Base-by-base conservation (phyloP, 2,329 filamentous ascomycete species). In the Neobulgaria alba region DNA sequence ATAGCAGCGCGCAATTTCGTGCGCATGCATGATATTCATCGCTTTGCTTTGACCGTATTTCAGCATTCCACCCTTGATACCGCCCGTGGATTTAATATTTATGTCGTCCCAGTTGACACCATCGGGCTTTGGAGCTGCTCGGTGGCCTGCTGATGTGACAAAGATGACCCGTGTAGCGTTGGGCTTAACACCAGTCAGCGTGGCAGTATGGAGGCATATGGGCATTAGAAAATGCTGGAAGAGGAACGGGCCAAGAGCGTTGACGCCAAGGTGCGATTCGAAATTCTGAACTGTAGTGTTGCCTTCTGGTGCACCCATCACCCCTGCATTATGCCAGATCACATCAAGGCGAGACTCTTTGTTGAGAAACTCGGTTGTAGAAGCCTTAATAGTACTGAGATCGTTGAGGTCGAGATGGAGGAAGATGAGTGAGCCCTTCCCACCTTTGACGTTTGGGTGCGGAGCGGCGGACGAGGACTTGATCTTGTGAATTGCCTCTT, bases 11-110 rank as follows among this genome's bases (percentile, higher is more conserved):
- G 71, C 67, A 16, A 73, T 61, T 42, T 68, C 61, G 42, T 67
- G 69, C 3, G 68, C 61, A 45, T 66, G 64, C 39, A 60, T 69
- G 18, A 72, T 62, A 45, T 67, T 69, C 2, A 68, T 67, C 0
- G 61, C 61, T 46, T 72, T 73, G 36, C 55, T 52, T 42, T 68
- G 60, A 0, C 59, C 66, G 47, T 72, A 72, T 2, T n/a, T n/a
- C n/a, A n/a, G n/a, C n/a, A n/a, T n/a, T n/a, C n/a, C n/a, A n/a
- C n/a, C n/a, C n/a, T n/a, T n/a, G n/a, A n/a, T n/a, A n/a, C n/a
- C n/a, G n/a, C n/a, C n/a, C n/a, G n/a, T n/a, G n/a, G n/a, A n/a
- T n/a, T n/a, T n/a, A n/a, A n/a, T n/a, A n/a, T n/a, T n/a, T n/a
- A n/a, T n/a, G n/a, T n/a, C n/a, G n/a, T n/a, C n/a, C n/a, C n/a